These are phyloP conservation scores for Shiraia sp. DNA, from an alignment of 2,329 filamentous ascomycete genomes.

Conservation along the genomic window DNA sequence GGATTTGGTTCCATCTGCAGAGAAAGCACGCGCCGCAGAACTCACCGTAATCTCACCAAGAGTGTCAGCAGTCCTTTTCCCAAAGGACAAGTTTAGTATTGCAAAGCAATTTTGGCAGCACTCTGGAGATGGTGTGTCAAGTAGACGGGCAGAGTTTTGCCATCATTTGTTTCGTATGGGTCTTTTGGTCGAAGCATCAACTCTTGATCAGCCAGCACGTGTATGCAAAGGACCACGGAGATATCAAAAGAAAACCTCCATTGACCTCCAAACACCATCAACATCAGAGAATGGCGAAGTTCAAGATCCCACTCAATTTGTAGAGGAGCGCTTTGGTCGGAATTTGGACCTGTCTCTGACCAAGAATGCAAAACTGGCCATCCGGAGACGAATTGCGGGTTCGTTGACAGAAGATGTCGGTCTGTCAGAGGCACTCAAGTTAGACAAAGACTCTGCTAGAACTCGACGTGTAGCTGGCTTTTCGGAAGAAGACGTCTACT, in stretches of 20 bases:
- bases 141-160: constrained; percentile 88
- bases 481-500: constrained; percentile 82
- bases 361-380: constrained; percentile 80
- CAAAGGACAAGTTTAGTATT: constrained; percentile 65
- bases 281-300: constrained; percentile 42
- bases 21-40: constrained; percentile 55
- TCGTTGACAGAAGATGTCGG: constrained; percentile 76
- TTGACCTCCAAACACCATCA: constrained; percentile 45
- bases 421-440: constrained; percentile 61
- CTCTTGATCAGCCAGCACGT: constrained; percentile 43
- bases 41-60: constrained; percentile 49
- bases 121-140: constrained; percentile 88
- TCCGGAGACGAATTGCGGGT: constrained; percentile 85
- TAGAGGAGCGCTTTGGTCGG: constrained; percentile 92
- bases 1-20: constrained; percentile 65
- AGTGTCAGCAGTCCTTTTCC: constrained; percentile 67
- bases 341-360: constrained; percentile 83
- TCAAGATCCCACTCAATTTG: constrained; percentile 75
- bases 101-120: constrained; percentile 99
- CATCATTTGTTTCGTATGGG: constrained; percentile 73
- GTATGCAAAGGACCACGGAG: constrained; percentile 73
- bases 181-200: constrained; percentile 59
- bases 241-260: constrained; percentile 69
- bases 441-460: constrained; percentile 48
- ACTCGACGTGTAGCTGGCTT: constrained; percentile 62